Evolutionary conservation across 192 early-diverging fungal genomes (phyloP), one percentile per base, ranked within the genome.

Genomic region (Backusella parvicylindrica): DNA sequence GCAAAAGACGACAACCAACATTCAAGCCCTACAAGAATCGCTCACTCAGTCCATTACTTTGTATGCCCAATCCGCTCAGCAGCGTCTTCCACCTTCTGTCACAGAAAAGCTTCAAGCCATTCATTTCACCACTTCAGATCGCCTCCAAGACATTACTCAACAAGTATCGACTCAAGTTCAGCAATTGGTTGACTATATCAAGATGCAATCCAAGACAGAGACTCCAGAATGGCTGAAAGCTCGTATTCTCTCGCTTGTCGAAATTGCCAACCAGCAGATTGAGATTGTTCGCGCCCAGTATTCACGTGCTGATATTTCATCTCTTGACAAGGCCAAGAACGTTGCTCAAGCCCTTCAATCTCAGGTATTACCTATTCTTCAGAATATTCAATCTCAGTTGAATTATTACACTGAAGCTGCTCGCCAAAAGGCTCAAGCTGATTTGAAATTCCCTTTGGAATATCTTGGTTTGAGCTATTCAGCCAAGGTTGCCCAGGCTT

Each of bases 281-380:
- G 76, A 68, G 3, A 71, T 77, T n/a, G 77, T 89, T 49, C 73
- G 80, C 38, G 63, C 53, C 26, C 84, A 89, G 69, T 64, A 82
- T 21, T 67, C 56, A 49, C 82, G 85, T 65, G 74, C 50, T n/a
- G 83, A 89, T 35, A 70, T 83, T 31, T 69, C 84, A 33, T 76
- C 83, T 47, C 31, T 84, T 49, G 82, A 89, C 70, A 88, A 87
- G 78, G 86, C 87, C n/a, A 80, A 78, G 56, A 83, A 88, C 49
- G 81, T 89, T 71, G 71, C 87, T 26, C 66, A 83, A 23, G 71
- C 86, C 49, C 83, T 82, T 41, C 84, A 83, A 68, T 74, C 84
- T 28, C 81, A 88, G 70, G 81, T 85, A 15, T 66, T 86, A 2
- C 87, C 87, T 11, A 60, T 88, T 28, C 75, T 88, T 32, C 21